Evolutionary conservation across 371 early-diverging fungal genomes (phyloP).

Genomic region (Mucor lusitanicus): DNA sequence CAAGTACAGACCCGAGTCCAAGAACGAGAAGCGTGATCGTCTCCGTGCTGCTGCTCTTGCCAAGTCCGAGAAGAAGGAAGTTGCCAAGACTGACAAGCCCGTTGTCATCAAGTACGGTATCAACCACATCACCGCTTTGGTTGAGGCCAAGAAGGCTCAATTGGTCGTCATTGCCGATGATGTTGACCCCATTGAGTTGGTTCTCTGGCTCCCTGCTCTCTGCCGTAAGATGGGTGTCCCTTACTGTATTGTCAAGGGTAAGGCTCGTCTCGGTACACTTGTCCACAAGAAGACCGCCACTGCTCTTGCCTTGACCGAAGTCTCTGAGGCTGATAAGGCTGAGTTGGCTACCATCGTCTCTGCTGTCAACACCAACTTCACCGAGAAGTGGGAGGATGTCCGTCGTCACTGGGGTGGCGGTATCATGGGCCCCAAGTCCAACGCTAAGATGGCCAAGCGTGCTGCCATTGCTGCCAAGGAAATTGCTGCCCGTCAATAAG

Average conservation of each 20-base stretch:
- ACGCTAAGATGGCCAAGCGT: constrained; percentile 81
- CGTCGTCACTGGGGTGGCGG: constrained; percentile 97
- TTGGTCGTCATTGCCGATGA: constrained; percentile 99
- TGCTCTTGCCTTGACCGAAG: constrained; percentile 93
- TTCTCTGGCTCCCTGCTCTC: constrained; percentile 98
- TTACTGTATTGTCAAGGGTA: constrained; percentile 98
- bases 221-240: constrained; percentile 99
- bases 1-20: constrained; percentile 99
- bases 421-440: constrained; percentile 93
- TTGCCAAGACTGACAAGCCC: constrained; percentile 92
- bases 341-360: constrained; percentile 86
- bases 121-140: constrained; percentile 98
- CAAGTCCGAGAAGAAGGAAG: constrained; percentile 88
- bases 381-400: constrained; percentile 90
- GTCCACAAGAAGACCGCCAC: constrained; percentile 99
- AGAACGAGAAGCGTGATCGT: constrained; percentile 95
- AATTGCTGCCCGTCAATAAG: constrained; percentile 58
- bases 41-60: constrained; percentile 80
- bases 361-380: constrained; percentile 92
- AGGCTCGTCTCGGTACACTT: constrained; percentile 96
- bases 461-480: constrained; percentile 72
- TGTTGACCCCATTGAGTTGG: constrained; percentile 99
- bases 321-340: constrained; percentile 95
- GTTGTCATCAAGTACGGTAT: constrained; percentile 98
- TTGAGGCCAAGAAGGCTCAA: constrained; percentile 98